Evolutionary conservation across 2,329 filamentous ascomycete genomes (phyloP).

Genomic region (Fusarium sp.): DNA sequence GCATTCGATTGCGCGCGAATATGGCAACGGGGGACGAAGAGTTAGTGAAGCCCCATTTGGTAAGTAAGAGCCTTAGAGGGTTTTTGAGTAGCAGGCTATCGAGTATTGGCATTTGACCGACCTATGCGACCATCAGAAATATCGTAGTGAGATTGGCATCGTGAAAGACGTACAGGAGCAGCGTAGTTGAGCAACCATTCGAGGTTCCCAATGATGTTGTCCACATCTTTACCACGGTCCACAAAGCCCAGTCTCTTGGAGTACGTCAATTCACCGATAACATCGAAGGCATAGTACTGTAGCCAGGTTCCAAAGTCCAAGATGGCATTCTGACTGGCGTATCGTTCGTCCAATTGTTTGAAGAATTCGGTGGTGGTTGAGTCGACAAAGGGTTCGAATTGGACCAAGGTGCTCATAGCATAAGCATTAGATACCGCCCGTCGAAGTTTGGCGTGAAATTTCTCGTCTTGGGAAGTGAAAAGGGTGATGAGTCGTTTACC

Average conservation of each 20-base stretch:
- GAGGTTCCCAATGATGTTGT: constrained; percentile 32
- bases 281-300: constrained; percentile 43
- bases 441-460: constrained; percentile 9
- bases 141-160: not conserved
- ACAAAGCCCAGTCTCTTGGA: constrained; percentile 36
- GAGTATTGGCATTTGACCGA: constrained; percentile 16
- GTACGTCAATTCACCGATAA: constrained; percentile 32
- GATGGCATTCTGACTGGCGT: not conserved
- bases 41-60: constrained; percentile 4
- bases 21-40: constrained; percentile 2
- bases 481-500: constrained; percentile 9
- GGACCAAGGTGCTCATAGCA: constrained; percentile 12
- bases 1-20: not conserved
- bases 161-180: not conserved
- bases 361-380: constrained; percentile 1
- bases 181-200: constrained; percentile 41
- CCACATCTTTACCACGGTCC: constrained; percentile 31
- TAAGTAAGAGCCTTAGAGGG: not conserved
- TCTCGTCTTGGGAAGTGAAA: constrained; percentile 17
- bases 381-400: constrained; percentile 18
- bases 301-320: constrained; percentile 39
- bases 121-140: not conserved
- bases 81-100: constrained; percentile 18
- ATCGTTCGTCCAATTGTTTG: not conserved
- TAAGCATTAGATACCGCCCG: constrained; percentile 5